Base-by-base conservation (phyloP, 1,139 yeast species). In the Geotrichum aggregatum region DNA sequence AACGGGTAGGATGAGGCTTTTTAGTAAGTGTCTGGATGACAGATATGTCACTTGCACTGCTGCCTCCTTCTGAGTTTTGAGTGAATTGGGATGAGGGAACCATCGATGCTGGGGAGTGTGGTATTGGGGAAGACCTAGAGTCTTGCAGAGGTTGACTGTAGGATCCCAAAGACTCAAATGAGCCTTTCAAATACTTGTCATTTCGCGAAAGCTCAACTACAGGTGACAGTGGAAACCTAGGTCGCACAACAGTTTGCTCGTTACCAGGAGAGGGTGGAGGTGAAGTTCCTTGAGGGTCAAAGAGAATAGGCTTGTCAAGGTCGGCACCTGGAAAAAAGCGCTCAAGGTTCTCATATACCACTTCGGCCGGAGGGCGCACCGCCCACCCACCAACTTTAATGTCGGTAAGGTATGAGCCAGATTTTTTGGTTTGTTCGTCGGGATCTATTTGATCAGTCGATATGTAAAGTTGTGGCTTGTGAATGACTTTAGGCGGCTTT, bases 301-400 rank as follows among this genome's bases (percentile, higher is more conserved):
- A 92, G 34, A 91, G 79, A 36, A 92, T 88, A 1, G 98, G 96
- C 63, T 86, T 87, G 65, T 94, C 98, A 56, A 94, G 76, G 68
- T 92, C 92, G 0, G 98, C 84, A 60, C 87, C 78, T 0, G 98
- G 98, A 73, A 94, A 94, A 66, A 87, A 94, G 63, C 80, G 79
- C 62, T 92, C 98, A 61, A 94, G 77, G 63, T 94, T 89, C 54
- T 89, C 88, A 65, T 89, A 92, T 34, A 94, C 84, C 48, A 87
- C 95, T 63, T 92, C 98, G 0, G 96, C 85, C 0, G 98, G 91
- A 1, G 99, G 99, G 64, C 98, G 80, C 6, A 92, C 84, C 8
- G 83, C 80, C 81, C 66, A 68, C 1, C 56, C 56, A 11, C 52
- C 52, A 6, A 44, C 30, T 26, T 54, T 46, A 14, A 50, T 40